A percentile compares a stretch with the other conserved stretches of the same genome.
Conservation (phyloP, 208 protist species). For the Wallacemonas sp. region DNA sequence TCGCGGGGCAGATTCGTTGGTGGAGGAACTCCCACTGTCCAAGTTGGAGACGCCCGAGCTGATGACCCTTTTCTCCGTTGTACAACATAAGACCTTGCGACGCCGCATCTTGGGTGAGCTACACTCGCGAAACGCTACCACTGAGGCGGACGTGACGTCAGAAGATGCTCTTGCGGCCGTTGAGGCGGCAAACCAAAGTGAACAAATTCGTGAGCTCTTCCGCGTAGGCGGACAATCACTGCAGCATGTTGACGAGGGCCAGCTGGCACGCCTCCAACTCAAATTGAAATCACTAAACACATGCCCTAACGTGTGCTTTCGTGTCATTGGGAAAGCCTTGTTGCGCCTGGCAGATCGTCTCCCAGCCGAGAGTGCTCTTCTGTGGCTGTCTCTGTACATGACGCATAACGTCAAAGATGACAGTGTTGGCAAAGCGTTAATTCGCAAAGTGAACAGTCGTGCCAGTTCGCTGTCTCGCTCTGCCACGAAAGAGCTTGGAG, state of each 20-base stretch:
- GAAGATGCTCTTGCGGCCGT: conserved; percentile 62
- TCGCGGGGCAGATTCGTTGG: not conserved
- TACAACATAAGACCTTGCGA: not conserved
- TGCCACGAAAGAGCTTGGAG: conserved; percentile 15
- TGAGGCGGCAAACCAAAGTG: conserved; percentile 25
- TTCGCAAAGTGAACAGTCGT: conserved; percentile 17
- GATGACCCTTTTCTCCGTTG: conserved; percentile 4
- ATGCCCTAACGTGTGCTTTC: conserved; percentile 58
- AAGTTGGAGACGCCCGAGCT: conserved; percentile 1
- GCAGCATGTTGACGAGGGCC: conserved; percentile 38
- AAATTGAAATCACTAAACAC: conserved; percentile 22
- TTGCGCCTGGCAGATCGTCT: conserved; percentile 31
- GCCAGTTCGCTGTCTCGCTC: not conserved
- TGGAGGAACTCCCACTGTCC: not conserved
- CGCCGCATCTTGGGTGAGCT: conserved; percentile 8
- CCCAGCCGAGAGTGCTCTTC: conserved; percentile 44
- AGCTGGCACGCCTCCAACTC: conserved; percentile 65
- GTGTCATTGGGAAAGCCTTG: conserved; percentile 54
- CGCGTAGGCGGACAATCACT: conserved; percentile 28
- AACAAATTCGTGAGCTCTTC: conserved; percentile 42
- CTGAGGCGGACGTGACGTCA: conserved; percentile 24
- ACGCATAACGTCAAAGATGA: conserved; percentile 58
- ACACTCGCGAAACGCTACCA: conserved; percentile 14
- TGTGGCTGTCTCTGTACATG: conserved; percentile 73
- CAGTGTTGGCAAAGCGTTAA: conserved; percentile 59